phyloP scores from a whole-genome alignment of 2,329 filamentous ascomycete species.

The Clarireedia hainanense region DNA sequence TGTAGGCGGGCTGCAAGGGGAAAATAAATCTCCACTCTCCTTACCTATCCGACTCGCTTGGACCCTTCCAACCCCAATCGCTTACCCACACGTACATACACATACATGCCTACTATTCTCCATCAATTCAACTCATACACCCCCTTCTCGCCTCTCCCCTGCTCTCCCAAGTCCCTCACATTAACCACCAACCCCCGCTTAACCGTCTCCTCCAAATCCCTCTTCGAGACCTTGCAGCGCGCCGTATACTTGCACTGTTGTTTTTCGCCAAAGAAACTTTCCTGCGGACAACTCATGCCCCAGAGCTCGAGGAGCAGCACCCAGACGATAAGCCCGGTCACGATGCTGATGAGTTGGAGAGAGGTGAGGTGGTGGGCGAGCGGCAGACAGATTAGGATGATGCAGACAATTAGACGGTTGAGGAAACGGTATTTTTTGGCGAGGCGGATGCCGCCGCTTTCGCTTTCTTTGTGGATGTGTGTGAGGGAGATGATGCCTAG shows the following conservation, averaged over 20 bases:
- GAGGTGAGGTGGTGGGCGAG: constrained; percentile 39
- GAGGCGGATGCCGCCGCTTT: constrained; percentile 32
- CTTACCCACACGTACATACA: no score
- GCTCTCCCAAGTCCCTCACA: constrained; percentile 15
- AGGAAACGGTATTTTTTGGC: constrained; percentile 44
- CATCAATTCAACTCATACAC: constrained; percentile 13
- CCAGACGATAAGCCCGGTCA: constrained; percentile 37
- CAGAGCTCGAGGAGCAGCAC: constrained; percentile 42
- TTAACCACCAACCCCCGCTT: constrained; percentile 19
- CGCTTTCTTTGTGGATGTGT: constrained; percentile 45
- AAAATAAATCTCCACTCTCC: no score
- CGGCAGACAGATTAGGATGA: constrained; percentile 48
- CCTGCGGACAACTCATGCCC: constrained; percentile 39
- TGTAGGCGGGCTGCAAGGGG: no score
- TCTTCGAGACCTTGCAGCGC: constrained; percentile 31
- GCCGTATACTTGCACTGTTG: constrained; percentile 36
- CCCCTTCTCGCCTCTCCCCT: constrained; percentile 14
- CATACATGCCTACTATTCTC: no score
- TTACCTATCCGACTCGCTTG: no score
- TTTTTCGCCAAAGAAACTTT: constrained; percentile 36
- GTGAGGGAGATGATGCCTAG: constrained; percentile 41
- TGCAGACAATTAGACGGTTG: constrained; percentile 41
- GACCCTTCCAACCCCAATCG: no score
- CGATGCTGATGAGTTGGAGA: constrained; percentile 38
- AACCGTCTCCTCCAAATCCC: constrained; percentile 29